These are phyloP conservation scores for Russula foetens DNA, from an alignment of 768 basidiomycete genomes.

Conservation along the genomic window DNA sequence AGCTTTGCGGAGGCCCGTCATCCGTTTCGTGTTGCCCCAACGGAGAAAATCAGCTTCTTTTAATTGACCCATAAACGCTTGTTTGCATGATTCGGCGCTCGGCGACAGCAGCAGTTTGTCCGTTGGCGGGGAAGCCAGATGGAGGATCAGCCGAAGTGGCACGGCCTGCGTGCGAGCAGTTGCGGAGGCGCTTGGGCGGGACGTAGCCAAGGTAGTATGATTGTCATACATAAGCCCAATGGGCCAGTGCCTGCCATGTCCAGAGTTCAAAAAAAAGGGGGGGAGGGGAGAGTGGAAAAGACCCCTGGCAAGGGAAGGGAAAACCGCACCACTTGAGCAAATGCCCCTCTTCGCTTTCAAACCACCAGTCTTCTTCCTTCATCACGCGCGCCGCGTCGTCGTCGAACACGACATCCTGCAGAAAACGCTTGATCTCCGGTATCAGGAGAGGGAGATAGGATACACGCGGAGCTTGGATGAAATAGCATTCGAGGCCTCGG, in stretches of 20 bases:
- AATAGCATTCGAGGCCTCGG: constrained; percentile 84
- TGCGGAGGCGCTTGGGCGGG: constrained; percentile 34
- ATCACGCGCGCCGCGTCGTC: constrained; percentile 66
- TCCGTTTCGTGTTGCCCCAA: constrained; percentile 93
- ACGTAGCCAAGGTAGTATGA: constrained; percentile 55
- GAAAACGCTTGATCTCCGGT: constrained; percentile 79
- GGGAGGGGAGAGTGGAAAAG: no score
- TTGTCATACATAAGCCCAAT: constrained; percentile 91
- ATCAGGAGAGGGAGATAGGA: constrained; percentile 89
- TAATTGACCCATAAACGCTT: constrained; percentile 89
- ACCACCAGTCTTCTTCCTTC: constrained; percentile 96
- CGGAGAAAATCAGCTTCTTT: constrained; percentile 97
- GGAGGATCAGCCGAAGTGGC: constrained; percentile 75
- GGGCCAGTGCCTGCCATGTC: constrained; percentile 86
- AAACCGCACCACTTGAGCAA: constrained; percentile 71
- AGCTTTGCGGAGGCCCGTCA: constrained; percentile 81
- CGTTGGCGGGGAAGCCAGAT: constrained; percentile 78
- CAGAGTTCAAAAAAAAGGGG: background rate
- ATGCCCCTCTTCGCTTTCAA: constrained; percentile 79
- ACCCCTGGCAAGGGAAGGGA: no score
- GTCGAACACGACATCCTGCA: constrained; percentile 90
- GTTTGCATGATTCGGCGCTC: constrained; percentile 79
- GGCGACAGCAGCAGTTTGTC: constrained; percentile 81
- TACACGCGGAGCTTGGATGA: constrained; percentile 83
- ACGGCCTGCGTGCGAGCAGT: constrained; percentile 37